These are phyloP conservation scores for Sporothrix pseudoabietina DNA, from an alignment of 2,329 filamentous ascomycete species.

Conservation along the genomic window DNA sequence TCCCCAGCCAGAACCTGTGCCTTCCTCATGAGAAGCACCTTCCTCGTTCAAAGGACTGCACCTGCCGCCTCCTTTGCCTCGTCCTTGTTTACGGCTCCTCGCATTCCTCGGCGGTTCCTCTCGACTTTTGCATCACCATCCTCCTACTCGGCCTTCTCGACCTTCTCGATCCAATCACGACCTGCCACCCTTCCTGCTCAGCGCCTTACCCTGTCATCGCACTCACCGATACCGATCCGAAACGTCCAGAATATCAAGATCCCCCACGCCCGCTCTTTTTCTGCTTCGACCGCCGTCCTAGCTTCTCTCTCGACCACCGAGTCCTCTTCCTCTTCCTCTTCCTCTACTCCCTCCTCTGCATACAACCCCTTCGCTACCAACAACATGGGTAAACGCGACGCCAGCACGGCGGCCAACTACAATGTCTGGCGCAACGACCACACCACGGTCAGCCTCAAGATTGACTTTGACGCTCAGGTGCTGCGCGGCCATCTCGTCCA, in stretches of 20 bases:
- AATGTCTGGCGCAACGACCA: conserved; percentile 82
- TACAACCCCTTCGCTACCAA: conserved; percentile 27
- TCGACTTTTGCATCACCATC: neutral
- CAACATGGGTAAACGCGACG: conserved; percentile 60
- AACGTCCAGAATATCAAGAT: conserved; percentile 13
- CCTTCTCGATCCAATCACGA: neutral
- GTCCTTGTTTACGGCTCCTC: neutral
- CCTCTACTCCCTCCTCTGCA: conserved; percentile 7
- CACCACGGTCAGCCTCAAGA: conserved; percentile 76
- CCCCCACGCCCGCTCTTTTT: neutral
- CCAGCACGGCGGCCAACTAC: conserved; percentile 91
- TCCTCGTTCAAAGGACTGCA: conserved; percentile 27
- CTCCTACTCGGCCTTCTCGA: neutral
- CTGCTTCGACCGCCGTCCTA: neutral
- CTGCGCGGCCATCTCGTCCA: conserved; percentile 77
- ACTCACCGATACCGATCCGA: neutral
- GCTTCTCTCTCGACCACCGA: neutral
- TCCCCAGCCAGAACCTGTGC: neutral
- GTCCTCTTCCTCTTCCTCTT: neutral
- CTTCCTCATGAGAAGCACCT: conserved; percentile 27
- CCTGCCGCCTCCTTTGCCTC: conserved; percentile 30
- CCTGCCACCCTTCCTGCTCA: neutral
- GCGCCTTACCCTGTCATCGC: neutral
- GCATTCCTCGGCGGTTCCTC: conserved; percentile 16
- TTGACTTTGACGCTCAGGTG: conserved; percentile 79